Evolutionary conservation across 2,329 filamentous ascomycete species (phyloP).

Genomic region (Thielaviopsis euricoi): DNA sequence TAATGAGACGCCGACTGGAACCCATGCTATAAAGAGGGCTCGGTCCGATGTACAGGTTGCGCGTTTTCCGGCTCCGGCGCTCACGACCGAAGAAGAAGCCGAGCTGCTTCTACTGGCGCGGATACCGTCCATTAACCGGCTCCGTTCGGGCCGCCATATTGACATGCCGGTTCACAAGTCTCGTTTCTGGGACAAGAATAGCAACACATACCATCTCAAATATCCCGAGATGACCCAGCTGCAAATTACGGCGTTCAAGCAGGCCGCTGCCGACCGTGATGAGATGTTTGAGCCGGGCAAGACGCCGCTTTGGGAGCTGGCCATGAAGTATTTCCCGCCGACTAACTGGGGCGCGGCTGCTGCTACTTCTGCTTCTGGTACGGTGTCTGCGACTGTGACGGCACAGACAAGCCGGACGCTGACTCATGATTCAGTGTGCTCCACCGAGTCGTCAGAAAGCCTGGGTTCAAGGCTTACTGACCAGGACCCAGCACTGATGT

Average conservation of each 20-base stretch:
- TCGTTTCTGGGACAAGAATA: constrained; percentile 41
- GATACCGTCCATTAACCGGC: constrained; percentile 32
- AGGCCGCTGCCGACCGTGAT: constrained; percentile 31
- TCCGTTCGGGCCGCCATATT: constrained; percentile 38
- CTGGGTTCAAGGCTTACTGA: neutral
- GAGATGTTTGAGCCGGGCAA: constrained; percentile 38
- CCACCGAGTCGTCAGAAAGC: neutral
- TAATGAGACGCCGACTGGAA: constrained; percentile 16
- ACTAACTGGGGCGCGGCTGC: constrained; percentile 15
- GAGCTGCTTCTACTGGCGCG: constrained; percentile 31
- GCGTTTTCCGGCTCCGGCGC: constrained; percentile 21
- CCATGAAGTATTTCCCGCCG: constrained; percentile 42
- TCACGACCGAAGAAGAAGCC: constrained; percentile 20
- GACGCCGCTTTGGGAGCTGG: constrained; percentile 36
- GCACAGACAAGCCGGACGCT: neutral
- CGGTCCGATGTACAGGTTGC: constrained; percentile 25
- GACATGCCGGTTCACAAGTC: constrained; percentile 39
- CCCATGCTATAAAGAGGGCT: constrained; percentile 32
- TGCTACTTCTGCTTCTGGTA: neutral
- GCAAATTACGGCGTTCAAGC: constrained; percentile 37
- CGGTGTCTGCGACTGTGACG: neutral
- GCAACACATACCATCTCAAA: constrained; percentile 39
- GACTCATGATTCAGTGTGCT: neutral
- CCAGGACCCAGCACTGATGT: neutral
- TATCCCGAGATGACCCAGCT: constrained; percentile 49